phyloP scores from a whole-genome alignment of 2,329 filamentous ascomycete genomes.

The Alternaria sp. region DNA sequence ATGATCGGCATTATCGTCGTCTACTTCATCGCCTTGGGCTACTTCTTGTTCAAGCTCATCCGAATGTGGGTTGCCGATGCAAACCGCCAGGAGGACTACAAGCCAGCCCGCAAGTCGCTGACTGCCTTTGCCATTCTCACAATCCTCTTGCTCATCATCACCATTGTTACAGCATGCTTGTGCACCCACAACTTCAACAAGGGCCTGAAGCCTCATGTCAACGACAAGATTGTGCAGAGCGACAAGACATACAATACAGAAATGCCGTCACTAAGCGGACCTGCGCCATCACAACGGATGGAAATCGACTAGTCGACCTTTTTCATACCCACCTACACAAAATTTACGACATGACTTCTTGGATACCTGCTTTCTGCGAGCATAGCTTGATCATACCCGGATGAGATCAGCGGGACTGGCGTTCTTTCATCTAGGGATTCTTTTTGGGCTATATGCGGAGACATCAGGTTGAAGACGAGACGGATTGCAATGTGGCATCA shows the following conservation, averaged over 20 bases:
- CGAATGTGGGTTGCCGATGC: slow-evolving; percentile 81
- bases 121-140: slow-evolving; percentile 96
- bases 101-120: slow-evolving; percentile 81
- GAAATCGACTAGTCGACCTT: slow-evolving; percentile 47
- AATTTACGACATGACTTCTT: slow-evolving; percentile 35
- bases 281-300: slow-evolving; percentile 55
- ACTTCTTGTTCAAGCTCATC: slow-evolving; percentile 98
- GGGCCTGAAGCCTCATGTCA: slow-evolving; percentile 87
- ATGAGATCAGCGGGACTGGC: slow-evolving; percentile 33
- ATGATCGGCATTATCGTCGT: slow-evolving; percentile 81
- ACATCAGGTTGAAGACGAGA: slow-evolving; percentile 10
- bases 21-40: slow-evolving; percentile 87
- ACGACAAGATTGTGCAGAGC: slow-evolving; percentile 61
- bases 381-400: slow-evolving; percentile 36
- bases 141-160: slow-evolving; percentile 84
- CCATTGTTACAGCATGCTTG: slow-evolving; percentile 84
- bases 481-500: slow-evolving; percentile 14
- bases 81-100: slow-evolving; percentile 65
- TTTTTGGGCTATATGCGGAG: slow-evolving; percentile 16
- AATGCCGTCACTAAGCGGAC: slow-evolving; percentile 58
- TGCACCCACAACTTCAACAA: slow-evolving; percentile 92
- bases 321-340: slow-evolving; percentile 20
- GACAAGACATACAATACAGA: slow-evolving; percentile 61
- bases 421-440: slow-evolving; percentile 29
- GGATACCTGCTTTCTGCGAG: slow-evolving; percentile 36